Base-by-base conservation (phyloP, 495 filamentous ascomycete genomes). In the Aspergillus sclerotiicarbonarius region DNA sequence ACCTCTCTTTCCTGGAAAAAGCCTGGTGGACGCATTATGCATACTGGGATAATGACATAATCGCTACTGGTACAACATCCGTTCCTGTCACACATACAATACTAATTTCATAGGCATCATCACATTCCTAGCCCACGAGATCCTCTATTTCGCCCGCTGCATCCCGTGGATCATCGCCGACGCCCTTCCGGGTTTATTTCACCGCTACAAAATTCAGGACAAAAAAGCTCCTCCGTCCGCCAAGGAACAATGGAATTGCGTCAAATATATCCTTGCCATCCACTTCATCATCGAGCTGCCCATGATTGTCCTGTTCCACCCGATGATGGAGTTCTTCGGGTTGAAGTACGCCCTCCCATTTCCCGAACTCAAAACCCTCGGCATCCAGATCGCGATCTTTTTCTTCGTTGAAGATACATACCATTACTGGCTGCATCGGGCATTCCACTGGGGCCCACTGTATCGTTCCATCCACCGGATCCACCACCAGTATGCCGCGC, bases 251-350 rank as follows among this genome's bases (percentile, higher is more conserved):
- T 96, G 90, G 89, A 84, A 89, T 60, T 98, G 94, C 75, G 89
- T 92, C 18, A 87, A 83, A 62, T 83, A 97, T 58, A 95, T 98
- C 51, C 86, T 98, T 47, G 78, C 96, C 57, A 88, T 84, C 67
- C 94, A 98, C 74, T 93, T 96, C 76, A 96, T 95, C 51, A 91
- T 98, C 65, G 94, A 98, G 70, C 81, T 98, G 1, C 93, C 94
- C 37, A 91, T 98, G 73, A 98, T 98, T 70, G 58, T 63, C 41
- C 83, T 97, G 58, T 98, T 98, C 83, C 94, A 98, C 77, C 94
- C 94, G 16, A 87, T 98, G 83, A 93, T 92, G 45, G 88, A 92
- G 67, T 92, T 84, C 73, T 91, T 90, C 74, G 94, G 94, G 61
- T 86, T 98, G 69, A 77, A 84, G 33, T 96, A 90, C 59, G 82